Evolutionary conservation across 768 basidiomycete genomes (phyloP), one percentile per base, ranked within the genome.

Genomic region (Podaxis carcinomalis): DNA sequence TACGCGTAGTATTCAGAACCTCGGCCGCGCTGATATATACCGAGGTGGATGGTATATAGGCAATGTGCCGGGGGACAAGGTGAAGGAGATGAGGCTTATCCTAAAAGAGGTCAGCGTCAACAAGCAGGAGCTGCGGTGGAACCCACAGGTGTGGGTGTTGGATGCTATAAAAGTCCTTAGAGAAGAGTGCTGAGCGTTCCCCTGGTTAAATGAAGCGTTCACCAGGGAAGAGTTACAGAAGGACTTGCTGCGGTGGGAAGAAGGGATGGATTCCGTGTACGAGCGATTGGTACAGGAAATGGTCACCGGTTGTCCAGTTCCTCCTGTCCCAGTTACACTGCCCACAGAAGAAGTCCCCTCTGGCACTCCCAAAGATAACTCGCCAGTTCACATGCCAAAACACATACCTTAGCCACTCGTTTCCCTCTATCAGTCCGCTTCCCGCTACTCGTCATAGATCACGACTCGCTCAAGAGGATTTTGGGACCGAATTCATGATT

Each of bases 1-100:
- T 64, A 62, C 51, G 57, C 51, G 1, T 64, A 61, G 37, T 13
- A 57, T 57, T 27, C 44, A 39, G 23, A 61, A 57, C 35, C 52
- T 64, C 5, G 51, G 32, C 28, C 36, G 53, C 27, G 55, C 57
- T 9, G 42, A 54, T 13, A 58, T 51, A 5, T 64, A 61, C 36
- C 63, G 63, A 11, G 63, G 63, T 1, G 63, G 63, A 42, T 62
- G 63, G 14, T 55, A 64, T 56, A 51, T 64, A 21, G 63, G 63
- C 40, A 54, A 64, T 25, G 39, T 64, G 40, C 63, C 63, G 5
- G 28, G 19, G 40, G 51, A 64, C 23, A 51, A 49, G 11, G 46
- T 64, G 55, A 23, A 23, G 27, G 53, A 50, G 49, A 52, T 64
- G 44, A 36, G 51, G 40, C 4, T 10, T 13, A 62, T 52, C 27